Percentiles rank a stretch among this genome's conserved stretches.
phyloP scores from a whole-genome alignment of 352 stramenopile species.

The Hyaloperonospora brassicae region DNA sequence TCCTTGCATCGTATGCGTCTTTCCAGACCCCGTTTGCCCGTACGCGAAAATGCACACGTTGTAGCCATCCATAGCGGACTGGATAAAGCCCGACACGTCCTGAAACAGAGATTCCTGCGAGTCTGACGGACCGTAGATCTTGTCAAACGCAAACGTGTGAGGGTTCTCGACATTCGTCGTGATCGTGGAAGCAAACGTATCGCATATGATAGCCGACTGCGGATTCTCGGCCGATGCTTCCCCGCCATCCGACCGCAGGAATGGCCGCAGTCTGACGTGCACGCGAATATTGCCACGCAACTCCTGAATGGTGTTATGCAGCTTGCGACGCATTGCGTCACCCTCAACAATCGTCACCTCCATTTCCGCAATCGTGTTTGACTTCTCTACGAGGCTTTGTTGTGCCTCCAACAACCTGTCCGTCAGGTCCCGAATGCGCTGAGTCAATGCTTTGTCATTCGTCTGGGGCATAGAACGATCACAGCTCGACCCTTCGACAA shows the following conservation, averaged over 20 bases:
- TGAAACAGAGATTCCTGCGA: slow-evolving; percentile 95
- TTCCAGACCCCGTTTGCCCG: slow-evolving; percentile 95
- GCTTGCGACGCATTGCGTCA: slow-evolving; percentile 81
- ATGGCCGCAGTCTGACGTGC: slow-evolving; percentile 90
- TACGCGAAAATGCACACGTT: slow-evolving; percentile 99
- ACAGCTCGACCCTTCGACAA: slow-evolving; percentile 3
- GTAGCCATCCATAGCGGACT: slow-evolving; percentile 95
- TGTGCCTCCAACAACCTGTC: slow-evolving; percentile 54
- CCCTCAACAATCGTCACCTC: slow-evolving; percentile 54
- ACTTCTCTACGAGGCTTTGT: slow-evolving; percentile 56
- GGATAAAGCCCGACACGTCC: slow-evolving; percentile 84
- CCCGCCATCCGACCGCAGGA: slow-evolving; percentile 78
- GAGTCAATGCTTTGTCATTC: slow-evolving; percentile 39
- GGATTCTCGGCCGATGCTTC: slow-evolving; percentile 43
- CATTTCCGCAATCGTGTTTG: slow-evolving; percentile 55
- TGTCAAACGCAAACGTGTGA: slow-evolving; percentile 95
- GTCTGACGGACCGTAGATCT: slow-evolving; percentile 92
- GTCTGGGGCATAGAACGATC: slow-evolving; percentile 9
- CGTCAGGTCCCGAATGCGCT: slow-evolving; percentile 59
- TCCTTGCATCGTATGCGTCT: slow-evolving; percentile 99
- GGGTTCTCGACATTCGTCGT: slow-evolving; percentile 60
- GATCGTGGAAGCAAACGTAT: slow-evolving; percentile 67
- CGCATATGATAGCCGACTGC: slow-evolving; percentile 46
- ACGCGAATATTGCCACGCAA: slow-evolving; percentile 98
- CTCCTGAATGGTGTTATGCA: slow-evolving; percentile 99